phyloP scores from a whole-genome alignment of 2,329 filamentous ascomycete species.

The Triangularia setosa region DNA sequence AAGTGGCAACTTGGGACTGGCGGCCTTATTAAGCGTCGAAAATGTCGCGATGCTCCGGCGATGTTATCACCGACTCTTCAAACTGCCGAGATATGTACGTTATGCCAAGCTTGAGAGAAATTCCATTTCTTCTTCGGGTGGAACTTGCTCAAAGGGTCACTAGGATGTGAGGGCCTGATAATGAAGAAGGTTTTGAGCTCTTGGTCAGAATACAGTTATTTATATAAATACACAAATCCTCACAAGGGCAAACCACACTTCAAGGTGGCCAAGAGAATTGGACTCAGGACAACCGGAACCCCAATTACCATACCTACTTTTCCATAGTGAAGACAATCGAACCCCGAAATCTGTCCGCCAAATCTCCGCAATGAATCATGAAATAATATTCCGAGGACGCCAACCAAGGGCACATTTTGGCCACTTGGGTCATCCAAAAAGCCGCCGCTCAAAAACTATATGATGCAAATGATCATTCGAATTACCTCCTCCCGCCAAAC shows the following conservation, averaged over 20 bases:
- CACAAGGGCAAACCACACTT: not conserved
- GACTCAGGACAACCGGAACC: not conserved
- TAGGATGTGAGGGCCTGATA: not conserved
- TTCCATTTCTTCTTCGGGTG: not conserved
- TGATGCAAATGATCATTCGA: not conserved
- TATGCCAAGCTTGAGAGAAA: not conserved
- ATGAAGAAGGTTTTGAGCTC: not conserved
- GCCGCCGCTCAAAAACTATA: not conserved
- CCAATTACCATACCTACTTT: not conserved
- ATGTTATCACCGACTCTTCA: not conserved
- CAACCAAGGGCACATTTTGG: not conserved
- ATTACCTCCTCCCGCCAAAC: too few relatives aligned
- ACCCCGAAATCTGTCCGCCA: not conserved
- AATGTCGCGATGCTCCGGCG: not conserved
- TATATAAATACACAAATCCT: not conserved
- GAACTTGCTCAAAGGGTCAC: not conserved
- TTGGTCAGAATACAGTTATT: not conserved
- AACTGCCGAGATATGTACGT: not conserved
- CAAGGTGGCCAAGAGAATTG: not conserved
- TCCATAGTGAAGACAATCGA: not conserved
- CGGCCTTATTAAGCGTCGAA: not conserved
- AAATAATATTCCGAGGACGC: not conserved
- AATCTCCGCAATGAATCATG: not conserved
- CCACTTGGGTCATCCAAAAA: not conserved
- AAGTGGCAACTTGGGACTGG: constrained; percentile 1